Evolutionary conservation across 1,139 yeast species (phyloP).

Genomic region (Yamadazyma pseudoaaseri): DNA sequence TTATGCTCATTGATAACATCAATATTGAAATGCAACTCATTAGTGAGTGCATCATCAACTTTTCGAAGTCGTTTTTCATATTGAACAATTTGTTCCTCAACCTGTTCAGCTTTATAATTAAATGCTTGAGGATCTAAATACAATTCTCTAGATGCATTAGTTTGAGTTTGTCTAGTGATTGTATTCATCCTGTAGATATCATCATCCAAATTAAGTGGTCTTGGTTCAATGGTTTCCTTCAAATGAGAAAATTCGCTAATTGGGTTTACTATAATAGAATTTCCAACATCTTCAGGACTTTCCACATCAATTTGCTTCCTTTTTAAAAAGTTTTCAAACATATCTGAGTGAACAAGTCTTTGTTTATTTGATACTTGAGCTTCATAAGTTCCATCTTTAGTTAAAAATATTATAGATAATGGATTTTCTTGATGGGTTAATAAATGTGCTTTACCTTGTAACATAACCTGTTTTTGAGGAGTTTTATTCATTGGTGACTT

Average conservation of each 20-base stretch:
- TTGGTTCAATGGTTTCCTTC: conserved; percentile 12
- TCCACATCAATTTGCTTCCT: conserved; percentile 20
- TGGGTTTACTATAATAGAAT: conserved; percentile 18
- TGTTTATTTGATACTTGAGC: conserved; percentile 18
- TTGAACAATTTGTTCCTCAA: conserved; percentile 19
- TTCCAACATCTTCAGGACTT: conserved; percentile 15
- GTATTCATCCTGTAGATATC: conserved; percentile 21
- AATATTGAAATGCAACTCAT: conserved; percentile 23
- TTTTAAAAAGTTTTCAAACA: conserved; percentile 23
- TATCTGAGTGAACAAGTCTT: conserved; percentile 24
- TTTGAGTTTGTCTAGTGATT: conserved; percentile 14
- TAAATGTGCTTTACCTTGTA: conserved; percentile 44
- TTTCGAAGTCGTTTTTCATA: conserved; percentile 20
- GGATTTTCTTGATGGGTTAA: conserved; percentile 46
- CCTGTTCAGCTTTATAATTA: conserved; percentile 17
- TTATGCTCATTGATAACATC: conserved; percentile 9
- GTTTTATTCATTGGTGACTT: conserved; percentile 27
- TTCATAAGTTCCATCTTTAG: conserved; percentile 35
- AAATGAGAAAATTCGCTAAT: conserved; percentile 16
- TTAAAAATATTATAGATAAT: conserved; percentile 38
- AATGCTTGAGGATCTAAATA: conserved; percentile 20
- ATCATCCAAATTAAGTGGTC: conserved; percentile 16
- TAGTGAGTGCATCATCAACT: conserved; percentile 23
- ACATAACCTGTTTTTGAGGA: conserved; percentile 27
- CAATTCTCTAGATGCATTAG: conserved; percentile 15